phyloP scores from a whole-genome alignment of 345 rosid genomes.

The Moringa oleifera region DNA sequence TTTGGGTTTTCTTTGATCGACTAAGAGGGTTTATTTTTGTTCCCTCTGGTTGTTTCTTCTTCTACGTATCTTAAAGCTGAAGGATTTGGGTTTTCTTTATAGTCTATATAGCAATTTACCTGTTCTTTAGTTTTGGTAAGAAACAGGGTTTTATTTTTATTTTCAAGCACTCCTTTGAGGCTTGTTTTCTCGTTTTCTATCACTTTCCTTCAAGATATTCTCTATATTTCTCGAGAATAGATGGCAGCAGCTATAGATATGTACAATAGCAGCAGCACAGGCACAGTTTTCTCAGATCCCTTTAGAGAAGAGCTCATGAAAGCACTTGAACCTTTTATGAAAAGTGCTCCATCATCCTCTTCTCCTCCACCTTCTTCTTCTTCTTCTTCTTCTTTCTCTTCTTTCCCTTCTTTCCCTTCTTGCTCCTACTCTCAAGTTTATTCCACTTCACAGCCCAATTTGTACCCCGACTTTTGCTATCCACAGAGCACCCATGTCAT shows the following conservation, averaged over 20 bases:
- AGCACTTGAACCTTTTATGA: conserved; percentile 53
- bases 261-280: conserved; percentile 26
- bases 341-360: conserved; percentile 32
- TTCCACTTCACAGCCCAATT: conserved; percentile 13
- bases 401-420: conserved; percentile 7
- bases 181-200: no score
- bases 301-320: conserved; percentile 53
- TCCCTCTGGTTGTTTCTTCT: conserved; percentile 28
- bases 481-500: conserved; percentile 22
- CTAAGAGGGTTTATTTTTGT: conserved; percentile 43
- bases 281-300: conserved; percentile 41
- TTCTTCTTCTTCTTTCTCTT: conserved; percentile 11
- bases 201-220: no score
- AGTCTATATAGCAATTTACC: neutral
- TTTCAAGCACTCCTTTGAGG: no score
- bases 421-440: conserved; percentile 11
- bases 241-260: conserved; percentile 56
- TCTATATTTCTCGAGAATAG: neutral
- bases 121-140: conserved; percentile 28
- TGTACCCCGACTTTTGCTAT: conserved; percentile 22
- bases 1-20: conserved; percentile 16
- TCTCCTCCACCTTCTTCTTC: conserved; percentile 5
- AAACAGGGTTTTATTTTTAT: conserved; percentile 21
- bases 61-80: neutral
- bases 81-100: neutral